Evolutionary conservation across 1,284 basidiomycete genomes (phyloP), one percentile per base, ranked within the genome.

Genomic region (Cutaneotrichosporon dermatis): DNA sequence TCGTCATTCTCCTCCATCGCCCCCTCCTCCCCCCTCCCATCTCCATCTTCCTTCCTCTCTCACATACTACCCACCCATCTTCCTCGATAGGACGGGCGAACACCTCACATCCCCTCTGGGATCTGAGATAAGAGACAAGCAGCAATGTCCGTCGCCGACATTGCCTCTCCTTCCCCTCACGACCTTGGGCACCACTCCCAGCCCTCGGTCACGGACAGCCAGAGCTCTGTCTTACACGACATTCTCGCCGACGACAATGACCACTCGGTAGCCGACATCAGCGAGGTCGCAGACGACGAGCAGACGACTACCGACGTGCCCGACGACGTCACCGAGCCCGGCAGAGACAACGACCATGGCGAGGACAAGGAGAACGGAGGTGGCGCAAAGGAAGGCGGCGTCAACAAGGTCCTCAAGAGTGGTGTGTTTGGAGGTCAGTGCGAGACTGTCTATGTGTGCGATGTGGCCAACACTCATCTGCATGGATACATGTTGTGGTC

Each of bases 371-470:
- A 53, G 41, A 56, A 61, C 42, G 59, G 57, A 6, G 54, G 40
- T 16, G n/a, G 52, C 34, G 16, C 54, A 39, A 57, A 57, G 51
- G 63, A 61, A 36, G 70, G 67, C 4, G 74, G 69, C 15, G 74
- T 75, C 25, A 70, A 66, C 58, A 70, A 71, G 59, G 70, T 76
- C n/a, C 63, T 76, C 54, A 74, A 73, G 61, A 72, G 68, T 49
- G 73, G 74, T 44, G 67, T 76, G 16, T 76, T 76, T 64, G 74
- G 74, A 42, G 63, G 73, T 76, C 54, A 59, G 72, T 69, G 33
- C 39, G 11, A 5, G 15, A 6, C 55, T 6, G 11, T 43, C 16
- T 45, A 40, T 40, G 39, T 40, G 39, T 12, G 39, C 9, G 39
- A 40, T 40, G 9, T 40, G 8, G 39, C 39, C 39, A 40, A 12